Evolutionary conservation across 164 flowering plant species (phyloP), one percentile per base, ranked within the genome.

Genomic region (Umbilicus rupestris): DNA sequence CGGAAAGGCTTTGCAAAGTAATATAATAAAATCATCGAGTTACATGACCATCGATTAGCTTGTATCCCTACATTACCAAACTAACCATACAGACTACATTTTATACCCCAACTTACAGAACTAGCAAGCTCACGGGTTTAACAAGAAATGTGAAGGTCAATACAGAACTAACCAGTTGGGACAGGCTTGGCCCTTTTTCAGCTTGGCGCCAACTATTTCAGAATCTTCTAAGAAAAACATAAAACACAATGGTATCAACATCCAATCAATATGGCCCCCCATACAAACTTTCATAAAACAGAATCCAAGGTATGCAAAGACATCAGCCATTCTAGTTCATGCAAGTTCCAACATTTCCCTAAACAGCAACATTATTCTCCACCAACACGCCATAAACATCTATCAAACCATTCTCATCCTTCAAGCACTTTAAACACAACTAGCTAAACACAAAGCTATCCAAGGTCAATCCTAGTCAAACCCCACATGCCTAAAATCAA

Each of bases 131-230:
- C 2, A 7, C 31, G 10, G 12, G 16, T 41, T 41, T 10, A 41
- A 41, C 10, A 26, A 26, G 59, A 52, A 9, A 26, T 5, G 20
- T 10, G 31, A 24, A 52, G 59, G 59, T 7, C 4, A 10, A 28
- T 55, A 30, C 4, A 55, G n/a, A 55, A 55, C 60, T 28, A 26
- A 55, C 60, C 60, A 28, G 60, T 55, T 26, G 60, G 60, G 60
- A 55, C 19, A 19, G 33, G 60, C 60, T 28, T 55, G 17, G 35
- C 33, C 60, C 60, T 55, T 3, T 12, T 26, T 17, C 60, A 19
- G 33, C 29, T 24, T 55, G 19, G 17, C 60, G 19, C 28, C 31
- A 55, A 28, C 26, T 0, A 28, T 0, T 55, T 55, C 33, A 28
- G 15, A 55, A 24, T 28, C 11, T 7, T 55, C 31, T 55, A 8